These are phyloP conservation scores for Uronychia binucleata DNA, from an alignment of 73 alveolate genomes.

Conservation along the genomic window DNA sequence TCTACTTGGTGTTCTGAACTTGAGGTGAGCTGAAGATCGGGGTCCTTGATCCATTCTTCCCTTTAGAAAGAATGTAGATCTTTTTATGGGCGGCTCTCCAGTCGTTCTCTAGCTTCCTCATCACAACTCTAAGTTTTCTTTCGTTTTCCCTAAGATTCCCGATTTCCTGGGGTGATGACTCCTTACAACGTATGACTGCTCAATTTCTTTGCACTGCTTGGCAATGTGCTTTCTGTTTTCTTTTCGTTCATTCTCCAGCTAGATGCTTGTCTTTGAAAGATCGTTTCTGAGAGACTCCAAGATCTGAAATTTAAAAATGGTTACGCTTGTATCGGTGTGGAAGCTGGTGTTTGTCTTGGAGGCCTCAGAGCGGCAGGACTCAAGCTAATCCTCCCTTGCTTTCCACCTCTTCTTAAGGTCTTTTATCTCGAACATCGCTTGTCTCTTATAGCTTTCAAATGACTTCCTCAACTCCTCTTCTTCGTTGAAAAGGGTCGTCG, in stretches of 20 bases:
- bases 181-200: not conserved
- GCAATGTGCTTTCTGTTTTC: not conserved
- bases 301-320: too few species aligned
- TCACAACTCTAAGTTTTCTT: not conserved
- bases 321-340: not conserved
- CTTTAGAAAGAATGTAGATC: slow-evolving; percentile 12
- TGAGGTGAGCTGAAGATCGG: not conserved
- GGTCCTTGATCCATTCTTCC: slow-evolving; percentile 1
- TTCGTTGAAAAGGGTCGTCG: not conserved
- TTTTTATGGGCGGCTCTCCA: not conserved
- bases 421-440: slow-evolving; percentile 12
- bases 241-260: slow-evolving; percentile 17
- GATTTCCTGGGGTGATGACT: not conserved
- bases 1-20: not conserved
- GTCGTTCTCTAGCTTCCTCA: not conserved
- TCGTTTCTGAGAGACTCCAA: slow-evolving; percentile 15
- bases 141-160: slow-evolving; percentile 5
- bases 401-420: not conserved
- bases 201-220: slow-evolving; percentile 2
- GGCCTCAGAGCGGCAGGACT: not conserved
- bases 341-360: slow-evolving; percentile 8
- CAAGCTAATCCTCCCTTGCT: not conserved
- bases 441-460: slow-evolving; percentile 8
- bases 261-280: slow-evolving; percentile 9
- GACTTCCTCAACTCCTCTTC: not conserved